Base-by-base conservation (phyloP, 768 basidiomycete species). In the Leccinum uliginosum region DNA sequence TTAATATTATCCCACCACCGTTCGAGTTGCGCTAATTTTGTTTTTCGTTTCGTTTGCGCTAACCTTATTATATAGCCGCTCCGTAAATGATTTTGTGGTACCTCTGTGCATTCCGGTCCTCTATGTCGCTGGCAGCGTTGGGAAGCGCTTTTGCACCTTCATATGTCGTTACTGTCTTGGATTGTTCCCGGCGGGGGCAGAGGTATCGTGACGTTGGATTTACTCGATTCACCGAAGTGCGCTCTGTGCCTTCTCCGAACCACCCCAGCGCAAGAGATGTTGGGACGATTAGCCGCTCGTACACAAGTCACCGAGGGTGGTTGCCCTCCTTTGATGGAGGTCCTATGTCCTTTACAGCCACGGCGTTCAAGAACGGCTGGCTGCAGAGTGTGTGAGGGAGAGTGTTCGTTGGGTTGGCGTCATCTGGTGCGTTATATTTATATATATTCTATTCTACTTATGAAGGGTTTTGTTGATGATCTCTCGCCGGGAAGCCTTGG, bases 281-380 rank as follows among this genome's bases (percentile, higher is more conserved):
- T 6, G 94, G 94, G 0, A 92, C 89, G 8, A 77, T 88, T 24
- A n/a, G 92, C 93, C 14, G 93, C 93, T 2, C 76, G 77, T 55
- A 71, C 78, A 53, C 87, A 91, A 67, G 81, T 69, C 8, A 70
- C 48, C 59, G 75, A 51, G 78, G 78, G 63, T 72, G 76, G 55
- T 71, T 76, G 35, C 6, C 66, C 68, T 64, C 73, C 77, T 55
- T 68, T 91, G 58, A 75, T 87, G 76, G 88, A 93, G 58, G 79
- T 84, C 56, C 68, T 96, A 4, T 91, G 91, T 55, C 93, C 93
- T 0, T 96, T 97, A 73, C 93, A 95, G 68, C 81, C 96, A 97
- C 68, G 93, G 94, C 1, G 85, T 93, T 2, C n/a, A n/a, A n/a
- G 94, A 97, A 68, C 74, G 94, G 8, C 69, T 97, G 24, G 93